Evolutionary conservation across 2,329 filamentous ascomycete species (phyloP).

Genomic region (Nectriaceae sp.): DNA sequence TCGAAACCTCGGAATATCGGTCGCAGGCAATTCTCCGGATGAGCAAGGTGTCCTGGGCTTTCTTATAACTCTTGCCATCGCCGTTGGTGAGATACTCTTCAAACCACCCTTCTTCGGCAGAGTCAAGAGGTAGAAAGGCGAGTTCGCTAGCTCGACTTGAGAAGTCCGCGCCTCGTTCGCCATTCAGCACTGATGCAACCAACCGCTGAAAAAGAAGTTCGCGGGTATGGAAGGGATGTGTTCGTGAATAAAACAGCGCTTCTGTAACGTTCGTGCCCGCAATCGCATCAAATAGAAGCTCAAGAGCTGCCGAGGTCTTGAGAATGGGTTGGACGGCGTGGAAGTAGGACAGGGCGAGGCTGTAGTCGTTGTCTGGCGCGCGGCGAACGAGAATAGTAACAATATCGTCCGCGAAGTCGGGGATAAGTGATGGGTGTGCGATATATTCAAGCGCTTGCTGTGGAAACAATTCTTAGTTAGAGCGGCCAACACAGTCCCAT

Average conservation of each 20-base stretch:
- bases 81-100: constrained; percentile 67
- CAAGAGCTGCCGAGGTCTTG: constrained; percentile 61
- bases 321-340: constrained; percentile 74
- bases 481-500: no score
- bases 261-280: constrained; percentile 68
- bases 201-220: constrained; percentile 68
- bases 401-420: constrained; percentile 84
- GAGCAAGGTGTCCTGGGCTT: constrained; percentile 71
- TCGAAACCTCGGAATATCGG: constrained; percentile 50
- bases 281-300: constrained; percentile 70
- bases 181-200: constrained; percentile 58
- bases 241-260: constrained; percentile 72
- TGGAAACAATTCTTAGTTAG: constrained; percentile 7
- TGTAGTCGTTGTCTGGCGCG: constrained; percentile 59
- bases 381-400: constrained; percentile 67
- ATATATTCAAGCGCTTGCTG: constrained; percentile 73
- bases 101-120: constrained; percentile 73
- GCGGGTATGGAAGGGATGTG: constrained; percentile 62
- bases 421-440: constrained; percentile 75
- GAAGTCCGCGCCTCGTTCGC: constrained; percentile 37
- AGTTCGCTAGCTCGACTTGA: constrained; percentile 67
- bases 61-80: constrained; percentile 63
- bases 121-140: constrained; percentile 70
- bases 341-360: constrained; percentile 75
- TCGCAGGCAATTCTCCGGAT: constrained; percentile 73